A percentile compares a stretch with the other conserved stretches of the same genome.
These are phyloP conservation scores for Nothophoma quercina DNA, from an alignment of 2,329 filamentous ascomycete genomes.

Conservation along the genomic window DNA sequence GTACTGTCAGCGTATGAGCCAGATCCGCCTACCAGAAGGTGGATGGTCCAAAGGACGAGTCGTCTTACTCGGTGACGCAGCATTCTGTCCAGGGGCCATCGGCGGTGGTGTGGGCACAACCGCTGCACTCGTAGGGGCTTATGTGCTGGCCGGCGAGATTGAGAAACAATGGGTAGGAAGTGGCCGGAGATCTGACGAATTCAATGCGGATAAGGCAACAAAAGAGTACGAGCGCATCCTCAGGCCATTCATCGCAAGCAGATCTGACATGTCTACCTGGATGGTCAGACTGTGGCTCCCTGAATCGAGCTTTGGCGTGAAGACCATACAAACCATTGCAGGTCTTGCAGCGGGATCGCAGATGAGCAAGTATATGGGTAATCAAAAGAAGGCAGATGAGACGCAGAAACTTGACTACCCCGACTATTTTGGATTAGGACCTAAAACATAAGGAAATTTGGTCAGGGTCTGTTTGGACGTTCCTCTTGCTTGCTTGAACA, in stretches of 20 bases:
- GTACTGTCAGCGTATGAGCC: neutral
- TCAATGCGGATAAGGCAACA: neutral
- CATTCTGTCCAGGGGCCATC: constrained; percentile 37
- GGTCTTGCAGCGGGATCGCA: neutral
- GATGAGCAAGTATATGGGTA: neutral
- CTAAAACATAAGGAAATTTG: neutral
- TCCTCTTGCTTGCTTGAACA: too few species aligned
- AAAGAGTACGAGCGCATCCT: neutral
- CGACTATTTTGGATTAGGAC: neutral
- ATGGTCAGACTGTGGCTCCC: neutral
- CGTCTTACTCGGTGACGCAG: constrained; percentile 48
- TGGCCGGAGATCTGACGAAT: neutral
- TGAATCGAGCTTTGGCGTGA: neutral
- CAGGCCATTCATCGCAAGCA: neutral
- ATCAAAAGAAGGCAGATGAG: neutral
- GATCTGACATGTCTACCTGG: neutral
- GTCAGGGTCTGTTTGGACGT: too few species aligned
- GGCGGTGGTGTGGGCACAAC: constrained; percentile 27
- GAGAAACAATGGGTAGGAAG: neutral
- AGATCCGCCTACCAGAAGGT: constrained; percentile 2
- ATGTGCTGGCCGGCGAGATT: constrained; percentile 47
- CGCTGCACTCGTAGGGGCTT: constrained; percentile 45
- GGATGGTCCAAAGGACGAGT: constrained; percentile 30
- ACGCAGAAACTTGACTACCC: neutral
- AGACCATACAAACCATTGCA: neutral